Conservation (phyloP, 164 flowering plant species). For the Umbellularia californica region DNA sequence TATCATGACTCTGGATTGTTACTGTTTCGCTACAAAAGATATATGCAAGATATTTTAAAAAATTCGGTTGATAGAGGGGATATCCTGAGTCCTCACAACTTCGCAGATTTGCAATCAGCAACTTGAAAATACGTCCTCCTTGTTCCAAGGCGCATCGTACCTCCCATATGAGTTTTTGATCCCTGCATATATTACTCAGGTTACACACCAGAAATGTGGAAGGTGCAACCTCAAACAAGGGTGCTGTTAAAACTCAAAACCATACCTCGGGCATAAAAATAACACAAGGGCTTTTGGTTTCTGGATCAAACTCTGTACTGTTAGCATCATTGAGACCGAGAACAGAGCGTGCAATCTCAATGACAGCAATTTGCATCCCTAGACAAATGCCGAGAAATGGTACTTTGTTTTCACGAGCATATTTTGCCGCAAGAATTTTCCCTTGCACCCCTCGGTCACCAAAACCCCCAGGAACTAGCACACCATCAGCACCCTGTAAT, state of each 20-base stretch:
- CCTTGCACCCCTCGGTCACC: conserved; percentile 98
- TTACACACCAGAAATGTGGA: background rate
- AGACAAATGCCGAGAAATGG: conserved; percentile 92
- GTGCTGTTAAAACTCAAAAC: background rate
- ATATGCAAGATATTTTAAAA: background rate
- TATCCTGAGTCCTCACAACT: conserved; percentile 49
- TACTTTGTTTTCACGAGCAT: conserved; percentile 76
- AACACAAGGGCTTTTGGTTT: conserved; percentile 76
- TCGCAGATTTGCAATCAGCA: conserved; percentile 64
- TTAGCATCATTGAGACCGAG: conserved; percentile 76
- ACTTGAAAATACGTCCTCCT: conserved; percentile 77
- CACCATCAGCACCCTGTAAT: conserved; percentile 75
- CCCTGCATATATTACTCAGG: conserved; percentile 41
- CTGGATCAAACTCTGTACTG: conserved; percentile 81
- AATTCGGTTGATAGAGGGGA: background rate
- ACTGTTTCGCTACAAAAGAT: background rate
- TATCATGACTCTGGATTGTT: background rate
- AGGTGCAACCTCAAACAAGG: background rate
- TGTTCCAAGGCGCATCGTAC: conserved; percentile 94
- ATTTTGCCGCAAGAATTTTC: conserved; percentile 87
- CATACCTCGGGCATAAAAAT: conserved; percentile 94
- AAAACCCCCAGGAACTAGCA: conserved; percentile 98
- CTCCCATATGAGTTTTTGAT: conserved; percentile 96
- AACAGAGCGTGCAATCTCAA: conserved; percentile 79
- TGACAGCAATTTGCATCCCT: conserved; percentile 97